Conservation (phyloP, 2,329 filamentous ascomycete species). For the Talaromyces funiculosus region DNA sequence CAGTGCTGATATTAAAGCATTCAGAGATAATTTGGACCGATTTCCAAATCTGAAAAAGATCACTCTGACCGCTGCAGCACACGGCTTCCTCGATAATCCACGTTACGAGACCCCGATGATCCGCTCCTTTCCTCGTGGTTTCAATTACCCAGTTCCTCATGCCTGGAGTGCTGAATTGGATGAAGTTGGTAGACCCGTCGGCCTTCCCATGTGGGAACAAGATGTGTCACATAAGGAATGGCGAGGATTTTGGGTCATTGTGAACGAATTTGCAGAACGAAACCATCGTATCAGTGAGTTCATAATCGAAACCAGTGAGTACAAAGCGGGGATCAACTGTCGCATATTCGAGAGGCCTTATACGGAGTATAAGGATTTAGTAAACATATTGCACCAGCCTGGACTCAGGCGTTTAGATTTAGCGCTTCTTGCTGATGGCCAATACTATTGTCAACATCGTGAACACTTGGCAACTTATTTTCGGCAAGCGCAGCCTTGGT, state of each 20-base stretch:
- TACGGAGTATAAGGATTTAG: constrained; percentile 23
- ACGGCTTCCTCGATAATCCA: constrained; percentile 33
- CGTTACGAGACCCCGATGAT: constrained; percentile 42
- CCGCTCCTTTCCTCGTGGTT: constrained; percentile 35
- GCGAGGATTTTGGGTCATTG: constrained; percentile 29
- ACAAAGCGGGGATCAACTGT: constrained; percentile 26
- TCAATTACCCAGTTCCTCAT: no score
- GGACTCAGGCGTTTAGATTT: constrained; percentile 26
- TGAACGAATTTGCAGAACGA: constrained; percentile 21
- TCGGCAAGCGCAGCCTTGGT: constrained; percentile 6
- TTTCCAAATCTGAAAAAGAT: constrained; percentile 36
- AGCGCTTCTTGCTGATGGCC: constrained; percentile 17
- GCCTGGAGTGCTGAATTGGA: no score
- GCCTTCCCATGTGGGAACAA: no score
- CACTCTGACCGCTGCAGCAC: constrained; percentile 37
- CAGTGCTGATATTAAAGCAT: constrained; percentile 25
- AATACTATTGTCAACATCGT: no score
- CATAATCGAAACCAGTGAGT: constrained; percentile 26
- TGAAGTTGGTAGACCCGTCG: no score
- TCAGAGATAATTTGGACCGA: constrained; percentile 28
- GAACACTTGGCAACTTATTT: no score
- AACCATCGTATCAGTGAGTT: constrained; percentile 30
- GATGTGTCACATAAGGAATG: no score
- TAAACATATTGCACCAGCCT: constrained; percentile 19
- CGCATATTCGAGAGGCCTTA: constrained; percentile 25